phyloP scores from a whole-genome alignment of 495 filamentous ascomycete genomes.

The Talaromyces stipitatus region DNA sequence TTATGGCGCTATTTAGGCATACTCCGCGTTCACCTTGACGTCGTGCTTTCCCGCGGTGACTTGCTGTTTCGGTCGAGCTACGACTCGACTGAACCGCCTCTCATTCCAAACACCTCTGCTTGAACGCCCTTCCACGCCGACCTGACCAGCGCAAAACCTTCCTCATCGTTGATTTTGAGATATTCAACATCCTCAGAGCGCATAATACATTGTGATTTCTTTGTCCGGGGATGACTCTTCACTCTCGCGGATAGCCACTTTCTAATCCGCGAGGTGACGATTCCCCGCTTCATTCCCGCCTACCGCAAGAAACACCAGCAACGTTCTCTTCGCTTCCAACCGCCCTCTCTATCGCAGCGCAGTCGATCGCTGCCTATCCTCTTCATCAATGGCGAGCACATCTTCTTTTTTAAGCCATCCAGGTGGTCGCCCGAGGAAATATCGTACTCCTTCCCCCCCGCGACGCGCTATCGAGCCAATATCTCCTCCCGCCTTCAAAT shows the following conservation, averaged over 20 bases:
- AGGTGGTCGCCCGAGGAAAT: constrained; percentile 37
- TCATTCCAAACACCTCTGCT: constrained; percentile 4
- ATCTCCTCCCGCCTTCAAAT: constrained; percentile 33
- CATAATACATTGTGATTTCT: constrained; percentile 1
- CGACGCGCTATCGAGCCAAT: constrained; percentile 46
- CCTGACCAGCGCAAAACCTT: constrained; percentile 15
- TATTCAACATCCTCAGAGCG: not conserved
- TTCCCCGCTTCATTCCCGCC: constrained; percentile 42
- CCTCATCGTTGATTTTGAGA: constrained; percentile 17
- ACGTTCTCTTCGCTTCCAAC: constrained; percentile 9
- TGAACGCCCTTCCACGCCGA: constrained; percentile 17
- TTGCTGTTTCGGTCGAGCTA: not conserved
- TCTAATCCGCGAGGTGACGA: constrained; percentile 40
- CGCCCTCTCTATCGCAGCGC: constrained; percentile 5
- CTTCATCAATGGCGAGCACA: constrained; percentile 31
- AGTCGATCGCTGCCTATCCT: not conserved
- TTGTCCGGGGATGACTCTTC: constrained; percentile 40
- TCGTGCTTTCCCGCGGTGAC: not conserved
- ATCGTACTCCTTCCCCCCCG: constrained; percentile 50
- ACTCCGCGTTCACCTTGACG: constrained; percentile 1
- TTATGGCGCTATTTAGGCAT: not conserved
- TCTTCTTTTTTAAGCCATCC: constrained; percentile 37
- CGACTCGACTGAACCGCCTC: constrained; percentile 3
- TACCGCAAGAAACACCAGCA: constrained; percentile 27
- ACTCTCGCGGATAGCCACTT: constrained; percentile 36